phyloP scores from a whole-genome alignment of 2,329 filamentous ascomycete species.

The Trichoderma sp. region DNA sequence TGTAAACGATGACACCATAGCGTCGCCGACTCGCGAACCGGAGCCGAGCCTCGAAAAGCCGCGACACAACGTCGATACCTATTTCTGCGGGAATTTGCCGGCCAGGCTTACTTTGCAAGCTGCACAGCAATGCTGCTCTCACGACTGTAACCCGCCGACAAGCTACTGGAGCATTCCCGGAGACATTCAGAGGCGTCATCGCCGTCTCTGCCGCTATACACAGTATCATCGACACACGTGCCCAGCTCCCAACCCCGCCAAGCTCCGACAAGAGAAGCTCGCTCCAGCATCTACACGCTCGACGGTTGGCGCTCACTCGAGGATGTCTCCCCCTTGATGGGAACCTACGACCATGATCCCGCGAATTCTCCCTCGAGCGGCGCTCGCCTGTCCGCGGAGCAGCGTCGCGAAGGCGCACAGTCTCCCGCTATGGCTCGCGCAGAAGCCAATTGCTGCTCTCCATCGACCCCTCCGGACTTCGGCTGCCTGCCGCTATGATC shows the following conservation, averaged over 20 bases:
- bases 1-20: constrained; percentile 26
- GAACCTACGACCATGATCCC: constrained; percentile 39
- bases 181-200: not conserved
- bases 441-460: constrained; percentile 31
- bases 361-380: constrained; percentile 39
- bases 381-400: constrained; percentile 38
- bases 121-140: not conserved
- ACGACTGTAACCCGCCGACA: not conserved
- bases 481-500: constrained; percentile 35
- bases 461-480: constrained; percentile 39
- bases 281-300: not conserved
- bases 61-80: not conserved
- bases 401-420: constrained; percentile 32
- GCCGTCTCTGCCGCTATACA: not conserved
- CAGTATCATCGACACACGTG: constrained; percentile 4
- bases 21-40: constrained; percentile 22
- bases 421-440: constrained; percentile 37
- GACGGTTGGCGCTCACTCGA: constrained; percentile 27
- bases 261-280: not conserved
- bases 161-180: not conserved
- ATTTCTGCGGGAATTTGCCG: constrained; percentile 18
- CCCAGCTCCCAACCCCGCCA: constrained; percentile 2
- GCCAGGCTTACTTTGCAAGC: not conserved
- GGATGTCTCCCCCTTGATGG: constrained; percentile 31
- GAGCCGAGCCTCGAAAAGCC: constrained; percentile 16